Evolutionary conservation across 2,329 filamentous ascomycete species (phyloP).

Genomic region (Calonectria multiphialidica): DNA sequence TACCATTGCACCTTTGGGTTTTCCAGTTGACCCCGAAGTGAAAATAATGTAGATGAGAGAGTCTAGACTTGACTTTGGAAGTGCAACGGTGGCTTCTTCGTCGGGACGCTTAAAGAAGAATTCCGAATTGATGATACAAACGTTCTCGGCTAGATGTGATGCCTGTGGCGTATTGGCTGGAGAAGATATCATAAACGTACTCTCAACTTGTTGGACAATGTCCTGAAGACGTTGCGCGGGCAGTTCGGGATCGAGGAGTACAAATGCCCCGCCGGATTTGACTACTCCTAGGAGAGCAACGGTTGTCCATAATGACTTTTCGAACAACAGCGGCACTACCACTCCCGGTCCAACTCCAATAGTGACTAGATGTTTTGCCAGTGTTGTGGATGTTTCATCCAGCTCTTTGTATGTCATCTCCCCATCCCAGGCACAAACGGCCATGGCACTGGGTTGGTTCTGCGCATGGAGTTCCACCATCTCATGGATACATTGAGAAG

Average conservation of each 20-base stretch:
- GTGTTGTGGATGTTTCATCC: constrained; percentile 50
- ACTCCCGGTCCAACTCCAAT: constrained; percentile 39
- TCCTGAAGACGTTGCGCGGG: not conserved
- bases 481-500: not conserved
- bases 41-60: constrained; percentile 15
- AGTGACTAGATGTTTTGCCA: constrained; percentile 51
- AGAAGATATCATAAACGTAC: not conserved
- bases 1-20: constrained; percentile 23
- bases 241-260: not conserved
- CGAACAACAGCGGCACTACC: constrained; percentile 27
- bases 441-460: not conserved
- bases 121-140: not conserved
- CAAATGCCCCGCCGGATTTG: constrained; percentile 40
- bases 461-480: not conserved
- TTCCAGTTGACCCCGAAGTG: constrained; percentile 28
- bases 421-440: constrained; percentile 37
- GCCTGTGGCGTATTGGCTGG: not conserved
- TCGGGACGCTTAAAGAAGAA: not conserved
- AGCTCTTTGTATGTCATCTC: constrained; percentile 55
- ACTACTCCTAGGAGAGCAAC: constrained; percentile 40
- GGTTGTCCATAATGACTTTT: constrained; percentile 39
- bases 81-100: no score
- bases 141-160: not conserved
- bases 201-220: constrained; percentile 14
- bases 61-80: not conserved